A percentile compares a stretch with the other conserved stretches of the same genome.
Evolutionary conservation across 148 eudicot species (phyloP).

Genomic region (Rhododendron ferrugineum): DNA sequence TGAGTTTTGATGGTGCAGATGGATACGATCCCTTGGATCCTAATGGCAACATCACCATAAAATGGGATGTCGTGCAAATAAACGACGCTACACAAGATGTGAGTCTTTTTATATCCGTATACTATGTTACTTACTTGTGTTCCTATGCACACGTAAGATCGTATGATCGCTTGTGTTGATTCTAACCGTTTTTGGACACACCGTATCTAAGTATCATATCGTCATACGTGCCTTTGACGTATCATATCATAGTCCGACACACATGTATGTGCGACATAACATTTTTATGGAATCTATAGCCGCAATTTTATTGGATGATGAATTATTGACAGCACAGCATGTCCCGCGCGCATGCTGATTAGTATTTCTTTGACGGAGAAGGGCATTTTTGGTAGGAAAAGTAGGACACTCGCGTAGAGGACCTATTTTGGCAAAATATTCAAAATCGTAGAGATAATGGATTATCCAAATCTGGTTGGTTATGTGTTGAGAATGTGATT

Average conservation of each 20-base stretch:
- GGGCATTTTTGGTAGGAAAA: not conserved
- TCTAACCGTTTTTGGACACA: not conserved
- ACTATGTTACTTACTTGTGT: not conserved
- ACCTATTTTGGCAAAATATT: not conserved
- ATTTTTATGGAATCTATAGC: not conserved
- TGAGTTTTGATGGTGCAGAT: slow-evolving; percentile 36
- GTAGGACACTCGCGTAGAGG: not conserved
- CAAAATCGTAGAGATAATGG: not conserved
- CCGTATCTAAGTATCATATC: not conserved
- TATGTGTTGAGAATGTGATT: not conserved
- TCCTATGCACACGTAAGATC: not conserved
- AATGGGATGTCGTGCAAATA: slow-evolving; percentile 63
- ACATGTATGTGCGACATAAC: not conserved
- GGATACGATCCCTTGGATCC: slow-evolving; percentile 76
- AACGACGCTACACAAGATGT: slow-evolving; percentile 35
- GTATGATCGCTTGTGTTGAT: not conserved
- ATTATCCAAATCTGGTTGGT: not conserved
- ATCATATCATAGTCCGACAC: not conserved
- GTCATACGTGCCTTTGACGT: not conserved
- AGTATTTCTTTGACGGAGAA: not conserved
- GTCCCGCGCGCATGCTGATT: no score
- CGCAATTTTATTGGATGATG: not conserved
- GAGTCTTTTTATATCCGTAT: slow-evolving; percentile 11
- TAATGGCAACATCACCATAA: slow-evolving; percentile 70
- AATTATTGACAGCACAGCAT: not conserved